Evolutionary conservation across 306 rosid genomes (phyloP).

Genomic region (Malus orientalis): DNA sequence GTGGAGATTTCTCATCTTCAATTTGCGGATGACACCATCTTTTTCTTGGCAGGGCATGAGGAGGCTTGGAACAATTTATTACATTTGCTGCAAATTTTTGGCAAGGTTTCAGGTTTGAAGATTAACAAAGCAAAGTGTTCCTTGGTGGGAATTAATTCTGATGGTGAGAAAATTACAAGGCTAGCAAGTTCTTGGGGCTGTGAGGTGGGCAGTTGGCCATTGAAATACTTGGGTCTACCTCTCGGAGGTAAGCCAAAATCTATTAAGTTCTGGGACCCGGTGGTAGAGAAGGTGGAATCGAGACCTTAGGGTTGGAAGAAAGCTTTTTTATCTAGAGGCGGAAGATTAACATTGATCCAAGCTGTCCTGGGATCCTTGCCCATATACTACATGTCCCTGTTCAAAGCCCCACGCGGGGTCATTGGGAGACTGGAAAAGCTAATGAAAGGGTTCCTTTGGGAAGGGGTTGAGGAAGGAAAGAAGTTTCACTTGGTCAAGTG

Average conservation of each 20-base stretch:
- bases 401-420: neutral
- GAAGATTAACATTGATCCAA: neutral
- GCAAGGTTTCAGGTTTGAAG: neutral
- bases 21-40: neutral
- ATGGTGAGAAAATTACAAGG: neutral
- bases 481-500: neutral
- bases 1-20: neutral
- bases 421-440: neutral
- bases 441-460: neutral
- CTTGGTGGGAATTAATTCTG: neutral
- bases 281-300: neutral
- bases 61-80: neutral
- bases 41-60: neutral
- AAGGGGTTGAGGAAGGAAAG: neutral
- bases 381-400: neutral
- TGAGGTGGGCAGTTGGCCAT: neutral
- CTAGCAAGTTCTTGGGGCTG: neutral
- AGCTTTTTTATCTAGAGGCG: neutral
- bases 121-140: neutral
- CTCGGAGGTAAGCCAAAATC: neutral
- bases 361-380: neutral
- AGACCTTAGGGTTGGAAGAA: neutral
- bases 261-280: neutral
- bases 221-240: neutral
- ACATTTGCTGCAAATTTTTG: neutral